These are phyloP conservation scores for Coemansia guatemalensis DNA, from an alignment of 192 early-diverging fungal species.

Conservation along the genomic window DNA sequence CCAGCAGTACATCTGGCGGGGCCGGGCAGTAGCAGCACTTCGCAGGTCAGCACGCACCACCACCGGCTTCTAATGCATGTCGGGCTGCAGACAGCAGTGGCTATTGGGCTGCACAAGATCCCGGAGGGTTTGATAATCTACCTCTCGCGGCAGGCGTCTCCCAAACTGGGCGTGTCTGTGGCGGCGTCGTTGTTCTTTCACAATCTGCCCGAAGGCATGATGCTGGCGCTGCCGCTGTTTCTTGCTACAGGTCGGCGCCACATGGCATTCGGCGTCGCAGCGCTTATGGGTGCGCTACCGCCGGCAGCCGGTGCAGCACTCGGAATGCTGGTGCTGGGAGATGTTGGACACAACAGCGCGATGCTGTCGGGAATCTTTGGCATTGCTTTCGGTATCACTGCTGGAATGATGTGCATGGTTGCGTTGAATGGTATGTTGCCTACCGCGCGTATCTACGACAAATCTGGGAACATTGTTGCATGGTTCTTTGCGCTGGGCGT, in stretches of 20 bases:
- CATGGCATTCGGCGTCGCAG: conserved; percentile 30
- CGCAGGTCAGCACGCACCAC: conserved; percentile 35
- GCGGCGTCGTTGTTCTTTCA: conserved; percentile 48
- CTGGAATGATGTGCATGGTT: conserved; percentile 49
- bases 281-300: conserved; percentile 40
- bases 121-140: conserved; percentile 53
- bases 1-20: conserved; percentile 15
- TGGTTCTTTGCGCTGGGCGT: conserved; percentile 46
- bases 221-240: conserved; percentile 49
- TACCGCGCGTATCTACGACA: conserved; percentile 43
- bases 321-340: conserved; percentile 29
- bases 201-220: conserved; percentile 55
- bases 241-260: conserved; percentile 33
- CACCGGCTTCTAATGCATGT: conserved; percentile 35
- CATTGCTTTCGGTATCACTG: conserved; percentile 32
- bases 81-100: conserved; percentile 49
- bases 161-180: conserved; percentile 43
- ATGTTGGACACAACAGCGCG: conserved; percentile 7
- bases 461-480: conserved; percentile 38
- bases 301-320: conserved; percentile 37
- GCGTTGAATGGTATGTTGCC: conserved; percentile 45
- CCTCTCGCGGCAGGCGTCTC: conserved; percentile 34
- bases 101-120: conserved; percentile 53
- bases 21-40: conserved; percentile 16
- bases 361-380: conserved; percentile 26